Evolutionary conservation across 306 rosid genomes (phyloP), one percentile per base, ranked within the genome.

Genomic region (Hylodesmum podocarpum): DNA sequence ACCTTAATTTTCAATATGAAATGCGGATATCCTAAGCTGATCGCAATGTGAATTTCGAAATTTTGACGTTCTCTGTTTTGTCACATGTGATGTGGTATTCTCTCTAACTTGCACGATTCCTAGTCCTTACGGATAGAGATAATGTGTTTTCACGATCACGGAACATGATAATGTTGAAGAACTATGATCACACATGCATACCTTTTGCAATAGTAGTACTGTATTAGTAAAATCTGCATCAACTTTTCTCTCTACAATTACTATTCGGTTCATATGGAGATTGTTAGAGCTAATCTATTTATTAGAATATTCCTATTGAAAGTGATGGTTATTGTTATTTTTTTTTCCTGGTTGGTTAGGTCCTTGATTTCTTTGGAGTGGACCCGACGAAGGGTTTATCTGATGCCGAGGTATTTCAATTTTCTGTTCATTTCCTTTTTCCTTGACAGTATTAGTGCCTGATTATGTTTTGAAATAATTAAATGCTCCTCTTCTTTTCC

Each of bases 281-380:
- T 77, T 70, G 33, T 24, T 24, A 44, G 69, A 80, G 49, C 28
- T 47, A 59, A 31, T 33, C 71, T 51, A 18, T 73, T 24, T 61
- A 54, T 59, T 63, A 31, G 55, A 65, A 57, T 65, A 9, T 53
- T 69, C 72, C 46, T 27, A 22, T 59, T 28, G 29, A 16, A 50
- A 53, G 41, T 54, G 39, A 53, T 65, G 31, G 3, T 76, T 22
- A 22, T 53, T 24, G 1, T 70, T 19, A 6, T 5, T 40, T 79
- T 2, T 5, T 25, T 44, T 44, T n/a, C 12, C 33, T 80, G 44
- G 63, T 73, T 81, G 44, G 49, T 49, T 80, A 95, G 98, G 97
- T 95, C 19, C 85, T 95, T 84, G 93, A 89, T 81, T 90, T 89
- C 90, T 92, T 92, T 58, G 88, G 90, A 74, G 98, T 92, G 77